Evolutionary conservation across 192 early-diverging fungal species (phyloP).

Genomic region (Funneliformis mosseae): DNA sequence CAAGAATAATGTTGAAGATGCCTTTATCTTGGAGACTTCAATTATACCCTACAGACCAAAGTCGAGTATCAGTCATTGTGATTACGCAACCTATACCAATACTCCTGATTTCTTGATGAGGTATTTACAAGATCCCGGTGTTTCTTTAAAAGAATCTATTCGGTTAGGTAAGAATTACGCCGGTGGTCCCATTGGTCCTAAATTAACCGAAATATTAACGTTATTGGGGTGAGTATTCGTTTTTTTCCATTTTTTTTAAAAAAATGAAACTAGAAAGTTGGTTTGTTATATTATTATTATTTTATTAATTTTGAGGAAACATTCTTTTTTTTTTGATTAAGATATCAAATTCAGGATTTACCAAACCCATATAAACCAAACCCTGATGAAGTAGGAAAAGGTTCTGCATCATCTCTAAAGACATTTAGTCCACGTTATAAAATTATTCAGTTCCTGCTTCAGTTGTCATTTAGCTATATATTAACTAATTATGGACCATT

Average conservation of each 20-base stretch:
- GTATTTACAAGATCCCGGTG: conserved; percentile 42
- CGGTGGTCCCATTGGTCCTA: conserved; percentile 42
- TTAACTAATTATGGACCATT: too few relatives aligned
- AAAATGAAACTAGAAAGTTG: too few relatives aligned
- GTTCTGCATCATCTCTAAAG: too few relatives aligned
- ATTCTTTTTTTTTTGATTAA: neutral
- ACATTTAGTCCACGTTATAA: too few relatives aligned
- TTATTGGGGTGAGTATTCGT: neutral
- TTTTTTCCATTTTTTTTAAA: neutral
- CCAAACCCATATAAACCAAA: neutral
- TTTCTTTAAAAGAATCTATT: conserved; percentile 35
- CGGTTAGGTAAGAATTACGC: conserved; percentile 8
- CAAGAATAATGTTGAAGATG: conserved; percentile 1
- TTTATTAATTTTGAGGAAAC: neutral
- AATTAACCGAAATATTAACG: conserved; percentile 14
- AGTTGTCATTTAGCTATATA: too few relatives aligned
- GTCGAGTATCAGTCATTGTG: conserved; percentile 47
- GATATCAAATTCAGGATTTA: neutral
- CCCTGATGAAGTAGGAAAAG: neutral
- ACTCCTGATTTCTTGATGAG: conserved; percentile 49
- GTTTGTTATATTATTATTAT: neutral
- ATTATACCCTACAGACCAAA: conserved; percentile 39
- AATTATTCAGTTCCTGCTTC: too few relatives aligned
- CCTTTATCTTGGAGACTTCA: conserved; percentile 42
- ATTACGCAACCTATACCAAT: conserved; percentile 36